Evolutionary conservation across 768 basidiomycete genomes (phyloP).

Genomic region (Podaxis mareebaensis): DNA sequence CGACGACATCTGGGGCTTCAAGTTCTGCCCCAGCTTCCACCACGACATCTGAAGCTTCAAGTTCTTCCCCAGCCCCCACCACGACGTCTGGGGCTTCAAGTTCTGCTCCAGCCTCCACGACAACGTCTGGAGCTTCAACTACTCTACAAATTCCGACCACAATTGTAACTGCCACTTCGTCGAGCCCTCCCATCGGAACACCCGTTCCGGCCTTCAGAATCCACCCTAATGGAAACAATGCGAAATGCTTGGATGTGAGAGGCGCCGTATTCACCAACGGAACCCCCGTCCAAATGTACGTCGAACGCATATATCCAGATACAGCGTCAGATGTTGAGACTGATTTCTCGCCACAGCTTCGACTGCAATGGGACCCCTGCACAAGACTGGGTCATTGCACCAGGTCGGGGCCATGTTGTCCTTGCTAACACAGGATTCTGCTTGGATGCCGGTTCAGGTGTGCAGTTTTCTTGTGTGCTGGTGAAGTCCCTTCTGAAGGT

Average conservation of each 20-base stretch:
- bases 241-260: slow-evolving; percentile 27
- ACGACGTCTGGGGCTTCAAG: no score
- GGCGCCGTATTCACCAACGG: slow-evolving; percentile 21
- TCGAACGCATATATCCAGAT: background rate
- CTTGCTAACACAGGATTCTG: slow-evolving; percentile 27
- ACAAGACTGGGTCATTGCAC: slow-evolving; percentile 28
- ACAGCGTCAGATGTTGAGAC: background rate
- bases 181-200: background rate
- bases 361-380: slow-evolving; percentile 30
- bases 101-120: no score
- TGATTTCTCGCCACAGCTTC: slow-evolving; percentile 18
- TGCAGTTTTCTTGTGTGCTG: background rate
- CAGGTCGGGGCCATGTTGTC: slow-evolving; percentile 22
- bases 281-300: slow-evolving; percentile 29
- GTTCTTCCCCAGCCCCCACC: no score
- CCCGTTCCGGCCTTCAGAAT: slow-evolving; percentile 12
- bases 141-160: background rate
- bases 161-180: background rate
- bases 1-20: no score
- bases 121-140: no score
- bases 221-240: slow-evolving; percentile 20
- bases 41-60: no score
- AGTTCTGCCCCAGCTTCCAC: no score
- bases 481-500: background rate
- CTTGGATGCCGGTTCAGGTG: slow-evolving; percentile 28